Percentiles rank a stretch among this genome's conserved stretches.
Conservation (phyloP, 768 basidiomycete genomes). For the Collybia mongolica region DNA sequence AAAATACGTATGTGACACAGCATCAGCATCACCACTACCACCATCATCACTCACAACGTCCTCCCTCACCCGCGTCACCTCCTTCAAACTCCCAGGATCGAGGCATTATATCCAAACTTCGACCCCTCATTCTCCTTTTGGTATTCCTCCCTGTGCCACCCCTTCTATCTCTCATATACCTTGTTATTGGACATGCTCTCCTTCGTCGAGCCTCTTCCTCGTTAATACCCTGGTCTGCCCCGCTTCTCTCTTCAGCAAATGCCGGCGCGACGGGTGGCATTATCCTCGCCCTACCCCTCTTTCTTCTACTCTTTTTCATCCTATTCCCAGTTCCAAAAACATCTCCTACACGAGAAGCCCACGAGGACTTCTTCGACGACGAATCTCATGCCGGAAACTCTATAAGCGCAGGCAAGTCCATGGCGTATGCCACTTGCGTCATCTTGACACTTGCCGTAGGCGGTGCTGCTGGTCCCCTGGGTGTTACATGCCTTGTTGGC, state of each 20-base stretch:
- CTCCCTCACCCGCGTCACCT: no score
- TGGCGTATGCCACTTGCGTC: constrained; percentile 14
- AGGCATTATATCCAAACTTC: constrained; percentile 2
- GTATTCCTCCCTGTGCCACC: constrained; percentile 34
- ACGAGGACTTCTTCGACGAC: constrained; percentile 36
- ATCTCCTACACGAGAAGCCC: constrained; percentile 8
- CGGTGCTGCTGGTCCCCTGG: constrained; percentile 27
- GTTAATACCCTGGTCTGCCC: constrained; percentile 15
- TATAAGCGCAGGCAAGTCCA: constrained; percentile 10
- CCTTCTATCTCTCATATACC: constrained; percentile 27
- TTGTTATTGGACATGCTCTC: constrained; percentile 28
- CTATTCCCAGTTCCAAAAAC: constrained; percentile 18
- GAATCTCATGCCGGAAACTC: constrained; percentile 9
- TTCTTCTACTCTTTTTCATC: constrained; percentile 28
- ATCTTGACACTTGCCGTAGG: constrained; percentile 22
- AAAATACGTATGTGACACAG: no score
- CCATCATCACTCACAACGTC: constrained; percentile 26
- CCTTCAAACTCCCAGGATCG: no score
- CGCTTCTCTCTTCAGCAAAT: constrained; percentile 26
- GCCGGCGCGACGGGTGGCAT: constrained; percentile 32
- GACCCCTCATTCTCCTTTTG: constrained; percentile 12
- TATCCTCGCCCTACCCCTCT: constrained; percentile 31
- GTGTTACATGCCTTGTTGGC: constrained; percentile 27
- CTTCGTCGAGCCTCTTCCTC: constrained; percentile 18
- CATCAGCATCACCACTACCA: constrained; percentile 22